Evolutionary conservation across 78 protist genomes (phyloP).

Genomic region (Dictyostelium citrinum): DNA sequence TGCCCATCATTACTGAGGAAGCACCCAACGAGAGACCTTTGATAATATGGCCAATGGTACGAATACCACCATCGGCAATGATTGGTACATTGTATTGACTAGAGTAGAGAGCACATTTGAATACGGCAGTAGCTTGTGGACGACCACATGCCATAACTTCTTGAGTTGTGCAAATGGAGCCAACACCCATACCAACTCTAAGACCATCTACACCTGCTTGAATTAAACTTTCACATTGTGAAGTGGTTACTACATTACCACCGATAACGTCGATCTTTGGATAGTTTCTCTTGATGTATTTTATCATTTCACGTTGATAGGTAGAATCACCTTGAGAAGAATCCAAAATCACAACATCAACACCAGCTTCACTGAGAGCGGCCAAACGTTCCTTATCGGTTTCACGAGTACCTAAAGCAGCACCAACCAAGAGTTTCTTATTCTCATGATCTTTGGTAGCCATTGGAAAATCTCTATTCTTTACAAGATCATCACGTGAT

Average conservation of each 20-base stretch:
- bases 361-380: conserved; percentile 78
- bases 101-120: conserved; percentile 71
- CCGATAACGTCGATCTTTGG: conserved; percentile 83
- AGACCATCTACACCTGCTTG: conserved; percentile 95
- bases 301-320: conserved; percentile 77
- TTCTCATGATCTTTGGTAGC: conserved; percentile 78
- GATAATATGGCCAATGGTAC: conserved; percentile 91
- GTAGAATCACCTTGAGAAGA: conserved; percentile 85
- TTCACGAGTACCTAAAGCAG: conserved; percentile 85
- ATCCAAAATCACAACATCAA: conserved; percentile 88
- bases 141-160: conserved; percentile 78
- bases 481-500: conserved; percentile 87
- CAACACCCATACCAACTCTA: conserved; percentile 97
- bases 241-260: conserved; percentile 93
- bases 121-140: conserved; percentile 92
- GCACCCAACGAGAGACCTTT: conserved; percentile 96
- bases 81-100: conserved; percentile 89
- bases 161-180: conserved; percentile 97
- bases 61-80: conserved; percentile 97
- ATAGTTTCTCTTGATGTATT: conserved; percentile 43
- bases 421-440: conserved; percentile 86
- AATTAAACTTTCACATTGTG: conserved; percentile 89
- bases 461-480: conserved; percentile 86
- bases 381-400: conserved; percentile 81
- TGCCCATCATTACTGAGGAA: conserved; percentile 95